A percentile compares a stretch with the other conserved stretches of the same genome.
Evolutionary conservation across 73 alveolate species (phyloP).

Genomic region (Uronychia binucleata): DNA sequence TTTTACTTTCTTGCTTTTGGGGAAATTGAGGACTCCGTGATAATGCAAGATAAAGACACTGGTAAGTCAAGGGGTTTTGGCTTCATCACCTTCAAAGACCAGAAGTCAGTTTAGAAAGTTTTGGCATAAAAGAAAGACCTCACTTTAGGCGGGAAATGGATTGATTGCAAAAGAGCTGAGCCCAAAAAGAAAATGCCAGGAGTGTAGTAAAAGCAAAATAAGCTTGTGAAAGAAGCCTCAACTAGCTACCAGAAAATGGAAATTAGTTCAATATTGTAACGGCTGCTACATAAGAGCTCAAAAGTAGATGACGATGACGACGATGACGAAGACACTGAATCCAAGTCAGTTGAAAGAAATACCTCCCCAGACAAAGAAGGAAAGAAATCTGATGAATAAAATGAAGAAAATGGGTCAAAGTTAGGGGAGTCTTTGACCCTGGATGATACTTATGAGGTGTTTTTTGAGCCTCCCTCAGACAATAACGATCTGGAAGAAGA

Average conservation of each 20-base stretch:
- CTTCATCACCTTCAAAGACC: constrained; percentile 29
- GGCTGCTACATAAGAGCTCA: not conserved
- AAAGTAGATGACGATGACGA: not conserved
- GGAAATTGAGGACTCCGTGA: constrained; percentile 22
- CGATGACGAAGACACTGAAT: not conserved
- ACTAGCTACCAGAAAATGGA: not conserved
- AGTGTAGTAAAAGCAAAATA: not conserved
- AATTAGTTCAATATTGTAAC: not conserved
- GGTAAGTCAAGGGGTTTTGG: constrained; percentile 59
- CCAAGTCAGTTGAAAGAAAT: not conserved
- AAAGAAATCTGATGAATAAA: not conserved
- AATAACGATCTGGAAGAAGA: not conserved
- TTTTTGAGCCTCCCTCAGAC: not conserved
- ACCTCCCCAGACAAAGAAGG: not conserved
- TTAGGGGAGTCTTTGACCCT: not conserved
- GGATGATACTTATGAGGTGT: not conserved
- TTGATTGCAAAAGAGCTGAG: constrained; percentile 52
- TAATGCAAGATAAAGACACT: constrained; percentile 45
- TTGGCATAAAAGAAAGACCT: constrained; percentile 12
- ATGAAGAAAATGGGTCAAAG: not conserved
- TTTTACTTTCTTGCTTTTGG: constrained; percentile 42
- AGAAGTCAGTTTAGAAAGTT: constrained; percentile 24
- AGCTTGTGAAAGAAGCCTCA: not conserved
- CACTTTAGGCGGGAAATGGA: constrained; percentile 30
- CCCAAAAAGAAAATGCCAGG: constrained; percentile 4